Base-by-base conservation (phyloP, 768 basidiomycete genomes). In the Aureoboletus auriporus region DNA sequence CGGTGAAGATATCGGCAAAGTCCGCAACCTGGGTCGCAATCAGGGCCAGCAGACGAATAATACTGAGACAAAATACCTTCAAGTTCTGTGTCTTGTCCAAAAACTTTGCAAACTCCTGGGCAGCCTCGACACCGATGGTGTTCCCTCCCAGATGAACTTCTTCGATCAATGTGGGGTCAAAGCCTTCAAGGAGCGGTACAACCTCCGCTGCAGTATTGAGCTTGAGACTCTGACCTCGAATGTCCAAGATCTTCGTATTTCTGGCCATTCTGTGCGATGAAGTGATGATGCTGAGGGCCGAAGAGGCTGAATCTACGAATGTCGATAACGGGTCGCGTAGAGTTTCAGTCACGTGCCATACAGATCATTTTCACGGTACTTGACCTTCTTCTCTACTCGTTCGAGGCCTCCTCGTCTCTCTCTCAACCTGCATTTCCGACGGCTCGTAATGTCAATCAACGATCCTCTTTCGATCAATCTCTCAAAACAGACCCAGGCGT, bases 1-100 rank as follows among this genome's bases (percentile, higher is more conserved):
- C 91, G 3, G 95, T 97, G 72, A 99, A 99, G 69, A 99, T 94
- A 71, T 97, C 95, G 28, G 92, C 88, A 55, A 97, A 89, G 73
- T 98, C 86, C 57, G 94, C 95, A 50, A 95, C 73, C 96, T 98
- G 23, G 33, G n/a, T 43, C 36, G 46, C 30, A 27, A 38, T 56
- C 44, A 52, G 46, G 28, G 38, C 35, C n/a, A 33, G 27, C 30
- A 44, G 27, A 14, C 13, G 2, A 20, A 6, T 10, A 3, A 44
- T 1, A 5, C 4, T 6, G 5, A 39, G 7, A 38, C 11, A 31
- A 28, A 7, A 64, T 52, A 91, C 94, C 78, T 84, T 86, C 42
- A 98, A 68, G 2, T 67, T 70, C 33, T 76, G 71, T 23, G 91
- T 81, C 61, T 79, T 79, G 50, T 77, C 71, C 46, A 97, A 71